A percentile compares a stretch with the other conserved stretches of the same genome.
phyloP scores from a whole-genome alignment of 345 rosid genomes.

The Aquilaria malaccensis region DNA sequence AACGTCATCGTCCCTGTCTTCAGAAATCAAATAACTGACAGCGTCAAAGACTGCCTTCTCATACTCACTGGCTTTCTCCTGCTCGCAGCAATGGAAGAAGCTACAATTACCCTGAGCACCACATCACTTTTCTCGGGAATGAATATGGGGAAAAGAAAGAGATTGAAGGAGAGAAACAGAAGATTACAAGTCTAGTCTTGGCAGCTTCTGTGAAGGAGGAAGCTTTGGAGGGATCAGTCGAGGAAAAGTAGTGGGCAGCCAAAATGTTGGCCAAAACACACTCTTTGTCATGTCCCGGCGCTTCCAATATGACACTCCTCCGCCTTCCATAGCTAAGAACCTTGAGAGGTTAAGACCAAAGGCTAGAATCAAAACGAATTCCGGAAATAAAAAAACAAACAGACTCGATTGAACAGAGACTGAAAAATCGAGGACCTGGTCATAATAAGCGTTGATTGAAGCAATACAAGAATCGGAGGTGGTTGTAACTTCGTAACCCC shows the following conservation, averaged over 20 bases:
- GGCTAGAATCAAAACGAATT: conserved; percentile 1
- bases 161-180: conserved; percentile 1
- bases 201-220: conserved; percentile 42
- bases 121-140: background rate
- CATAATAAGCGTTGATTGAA: conserved; percentile 60
- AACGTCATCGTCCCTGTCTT: conserved; percentile 57
- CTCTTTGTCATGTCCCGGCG: conserved; percentile 45
- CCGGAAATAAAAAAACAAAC: background rate
- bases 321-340: conserved; percentile 64
- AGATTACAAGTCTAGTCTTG: conserved; percentile 45
- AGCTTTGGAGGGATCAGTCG: conserved; percentile 38
- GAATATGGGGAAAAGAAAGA: background rate
- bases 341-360: conserved; percentile 25
- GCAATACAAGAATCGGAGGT: conserved; percentile 57
- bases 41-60: conserved; percentile 68
- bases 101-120: background rate
- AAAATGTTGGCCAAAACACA: conserved; percentile 74
- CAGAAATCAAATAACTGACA: conserved; percentile 45
- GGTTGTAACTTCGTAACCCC: conserved; percentile 76
- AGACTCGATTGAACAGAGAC: background rate
- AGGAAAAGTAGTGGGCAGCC: conserved; percentile 65
- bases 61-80: conserved; percentile 70
- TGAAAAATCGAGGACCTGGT: conserved; percentile 39
- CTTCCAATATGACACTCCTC: conserved; percentile 59
- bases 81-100: conserved; percentile 5